Conservation (phyloP, 2,329 filamentous ascomycete species). For the Pyrenochaeta sp. region DNA sequence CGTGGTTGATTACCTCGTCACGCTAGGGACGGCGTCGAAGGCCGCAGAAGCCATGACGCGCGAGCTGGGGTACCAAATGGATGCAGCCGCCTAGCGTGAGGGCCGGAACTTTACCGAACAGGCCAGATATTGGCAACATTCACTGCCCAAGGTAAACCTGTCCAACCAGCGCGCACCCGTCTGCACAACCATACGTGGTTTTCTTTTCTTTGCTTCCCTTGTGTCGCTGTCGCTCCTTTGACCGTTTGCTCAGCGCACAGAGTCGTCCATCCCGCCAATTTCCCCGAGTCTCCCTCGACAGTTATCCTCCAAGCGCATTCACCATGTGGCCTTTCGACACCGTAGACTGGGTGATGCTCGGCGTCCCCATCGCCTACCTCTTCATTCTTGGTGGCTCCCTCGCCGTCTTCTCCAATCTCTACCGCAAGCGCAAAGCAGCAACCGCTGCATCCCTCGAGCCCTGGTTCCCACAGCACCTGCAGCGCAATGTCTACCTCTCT, state of each 20-base stretch:
- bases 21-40: conserved; percentile 13
- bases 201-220: conserved; percentile 6
- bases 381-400: conserved; percentile 86
- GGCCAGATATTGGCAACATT: conserved; percentile 35
- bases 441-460: conserved; percentile 86
- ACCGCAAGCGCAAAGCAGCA: conserved; percentile 85
- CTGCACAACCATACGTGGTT: conserved; percentile 11
- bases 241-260: not conserved
- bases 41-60: conserved; percentile 25
- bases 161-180: conserved; percentile 2
- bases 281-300: no score
- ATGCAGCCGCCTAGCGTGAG: conserved; percentile 13
- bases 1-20: conserved; percentile 15
- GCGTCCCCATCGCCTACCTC: conserved; percentile 88
- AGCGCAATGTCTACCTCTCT: conserved; percentile 93
- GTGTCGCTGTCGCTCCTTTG: conserved; percentile 27
- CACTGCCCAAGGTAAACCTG: conserved; percentile 17
- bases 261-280: not conserved
- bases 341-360: conserved; percentile 82
- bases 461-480: conserved; percentile 91
- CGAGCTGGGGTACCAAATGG: conserved; percentile 14
- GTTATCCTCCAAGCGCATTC: conserved; percentile 11
- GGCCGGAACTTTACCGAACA: conserved; percentile 22
- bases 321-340: conserved; percentile 52
- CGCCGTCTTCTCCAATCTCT: conserved; percentile 89